A percentile compares a stretch with the other conserved stretches of the same genome.
phyloP scores from a whole-genome alignment of 169 alveolate genomes.

The Plasmodium gallinaceum region DNA sequence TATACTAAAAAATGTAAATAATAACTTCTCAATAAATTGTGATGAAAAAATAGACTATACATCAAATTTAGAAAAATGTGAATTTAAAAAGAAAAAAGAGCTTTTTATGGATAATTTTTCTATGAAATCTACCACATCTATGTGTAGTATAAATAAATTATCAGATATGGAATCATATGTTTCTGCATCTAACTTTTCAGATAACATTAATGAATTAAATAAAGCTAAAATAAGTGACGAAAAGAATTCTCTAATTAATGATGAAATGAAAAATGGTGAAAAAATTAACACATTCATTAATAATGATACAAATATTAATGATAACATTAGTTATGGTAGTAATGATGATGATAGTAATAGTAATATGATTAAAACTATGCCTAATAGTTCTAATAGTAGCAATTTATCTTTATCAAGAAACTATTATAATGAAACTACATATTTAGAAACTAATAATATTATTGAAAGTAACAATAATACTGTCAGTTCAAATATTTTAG shows the following conservation, averaged over 20 bases:
- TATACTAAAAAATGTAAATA: slow-evolving; percentile 9
- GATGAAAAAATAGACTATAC: too few species aligned
- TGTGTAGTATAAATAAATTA: not conserved
- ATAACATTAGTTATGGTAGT: not conserved
- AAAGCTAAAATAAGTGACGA: not conserved
- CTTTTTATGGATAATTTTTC: not conserved
- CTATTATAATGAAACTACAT: too few species aligned
- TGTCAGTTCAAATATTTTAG: not conserved
- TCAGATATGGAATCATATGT: slow-evolving; percentile 7
- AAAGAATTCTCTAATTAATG: not conserved
- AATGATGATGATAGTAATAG: not conserved
- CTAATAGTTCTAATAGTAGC: too few species aligned
- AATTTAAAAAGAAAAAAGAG: not conserved
- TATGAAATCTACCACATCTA: slow-evolving; percentile 1
- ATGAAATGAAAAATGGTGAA: not conserved
- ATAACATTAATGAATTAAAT: not conserved
- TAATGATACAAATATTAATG: not conserved
- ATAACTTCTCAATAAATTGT: not conserved
- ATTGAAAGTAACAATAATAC: not conserved
- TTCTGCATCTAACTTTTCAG: not conserved
- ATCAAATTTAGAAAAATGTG: too few species aligned
- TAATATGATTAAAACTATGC: too few species aligned
- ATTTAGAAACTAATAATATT: not conserved
- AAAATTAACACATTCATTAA: not conserved
- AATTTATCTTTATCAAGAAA: too few species aligned